Conservation (phyloP, 163 green algal genomes). For the Chlamydomonas reinhardtii region DNA sequence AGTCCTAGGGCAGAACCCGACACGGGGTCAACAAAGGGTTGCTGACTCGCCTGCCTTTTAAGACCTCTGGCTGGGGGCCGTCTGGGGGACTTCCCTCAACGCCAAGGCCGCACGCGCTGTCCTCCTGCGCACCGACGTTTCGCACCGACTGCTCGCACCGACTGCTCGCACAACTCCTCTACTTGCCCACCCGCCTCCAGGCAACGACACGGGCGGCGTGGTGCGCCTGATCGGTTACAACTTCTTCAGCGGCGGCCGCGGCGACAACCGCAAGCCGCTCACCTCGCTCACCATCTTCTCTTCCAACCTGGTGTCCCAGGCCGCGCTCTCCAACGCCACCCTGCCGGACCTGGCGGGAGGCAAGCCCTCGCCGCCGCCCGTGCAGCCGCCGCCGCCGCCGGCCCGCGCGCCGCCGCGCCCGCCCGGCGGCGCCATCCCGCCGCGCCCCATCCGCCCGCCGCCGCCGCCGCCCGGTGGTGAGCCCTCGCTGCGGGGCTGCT, state of each 20-base stretch:
- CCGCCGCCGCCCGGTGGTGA: neutral
- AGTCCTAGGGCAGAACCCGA: too few relatives aligned
- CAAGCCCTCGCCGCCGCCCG: neutral
- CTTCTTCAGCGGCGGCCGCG: conserved; percentile 22
- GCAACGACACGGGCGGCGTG: neutral
- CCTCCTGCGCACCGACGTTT: too few relatives aligned
- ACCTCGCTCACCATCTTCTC: neutral
- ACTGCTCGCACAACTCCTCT: too few relatives aligned
- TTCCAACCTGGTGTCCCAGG: neutral
- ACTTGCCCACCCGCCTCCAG: too few relatives aligned
- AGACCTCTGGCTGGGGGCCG: too few relatives aligned
- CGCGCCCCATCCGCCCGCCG: conserved; percentile 7
- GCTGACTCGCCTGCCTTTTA: too few relatives aligned
- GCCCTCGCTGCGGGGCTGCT: too few relatives aligned
- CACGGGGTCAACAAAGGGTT: too few relatives aligned
- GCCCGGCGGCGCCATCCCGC: conserved; percentile 2
- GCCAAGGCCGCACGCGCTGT: too few relatives aligned
- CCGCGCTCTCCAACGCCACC: neutral
- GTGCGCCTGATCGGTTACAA: conserved; percentile 42
- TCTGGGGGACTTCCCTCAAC: too few relatives aligned
- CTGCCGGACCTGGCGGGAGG: neutral
- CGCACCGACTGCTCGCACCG: too few relatives aligned
- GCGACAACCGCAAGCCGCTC: conserved; percentile 42
- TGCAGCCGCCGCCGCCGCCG: neutral
- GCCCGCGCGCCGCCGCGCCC: conserved; percentile 7